Base-by-base conservation (phyloP, 371 early-diverging fungal species). In the Mucor sp. region DNA sequence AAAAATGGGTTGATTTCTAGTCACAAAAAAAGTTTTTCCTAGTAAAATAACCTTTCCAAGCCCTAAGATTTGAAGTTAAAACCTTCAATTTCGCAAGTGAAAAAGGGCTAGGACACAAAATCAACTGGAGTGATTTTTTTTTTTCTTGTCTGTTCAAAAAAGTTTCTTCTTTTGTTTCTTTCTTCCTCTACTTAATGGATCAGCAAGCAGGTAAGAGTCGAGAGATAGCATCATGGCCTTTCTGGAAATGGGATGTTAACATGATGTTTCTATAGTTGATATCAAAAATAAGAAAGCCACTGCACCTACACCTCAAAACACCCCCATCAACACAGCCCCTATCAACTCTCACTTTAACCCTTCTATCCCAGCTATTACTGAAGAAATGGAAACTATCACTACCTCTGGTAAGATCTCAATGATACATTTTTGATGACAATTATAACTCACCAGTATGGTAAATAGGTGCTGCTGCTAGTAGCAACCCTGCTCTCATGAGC, bases 251-350 rank as follows among this genome's bases (percentile, higher is more conserved):
- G 2, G 23, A 6, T 35, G n/a, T 39, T 35, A 56, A 27, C 48
- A 14, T 17, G 4, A 27, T 37, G n/a, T 43, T 15, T 33, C 23
- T 41, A 4, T 66, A 68, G 76, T 75, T 63, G 74, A 76, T 61
- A 82, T 82, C 63, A 82, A 77, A 62, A 81, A 74, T 50, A 77
- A 76, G 66, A 69, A 74, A 63, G 50, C 71, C 71, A 70, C 75
- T 58, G 82, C 82, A 67, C 82, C 82, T 30, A 81, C 82, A 53
- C 82, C 82, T 33, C 82, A 81, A 62, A 81, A 81, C 65, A 81
- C 82, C 62, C 82, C 82, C 35, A 81, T 78, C 39, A 77, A 75
- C 64, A 66, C 79, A 63, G 82, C 82, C 57, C 82, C 82, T 30
- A 81, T 81, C 39, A 79, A 72, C 58, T 77, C 79, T n/a, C 74